phyloP scores from a whole-genome alignment of 768 basidiomycete species.

The Kondoa subrosea region DNA sequence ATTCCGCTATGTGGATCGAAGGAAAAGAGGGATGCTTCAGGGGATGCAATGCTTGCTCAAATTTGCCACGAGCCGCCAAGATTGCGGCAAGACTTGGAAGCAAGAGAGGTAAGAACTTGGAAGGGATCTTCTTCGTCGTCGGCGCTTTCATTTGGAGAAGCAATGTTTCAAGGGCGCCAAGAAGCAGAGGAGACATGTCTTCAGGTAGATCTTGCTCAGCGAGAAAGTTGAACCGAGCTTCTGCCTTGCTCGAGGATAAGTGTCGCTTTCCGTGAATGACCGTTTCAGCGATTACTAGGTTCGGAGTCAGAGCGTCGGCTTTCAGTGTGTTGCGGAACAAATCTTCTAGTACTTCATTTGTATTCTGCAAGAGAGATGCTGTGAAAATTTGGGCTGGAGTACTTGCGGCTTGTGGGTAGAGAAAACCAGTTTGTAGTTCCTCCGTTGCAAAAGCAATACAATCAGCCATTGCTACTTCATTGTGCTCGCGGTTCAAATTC shows the following conservation, averaged over 20 bases:
- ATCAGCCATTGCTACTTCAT: not conserved
- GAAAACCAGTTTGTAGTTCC: not conserved
- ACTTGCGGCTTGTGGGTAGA: not conserved
- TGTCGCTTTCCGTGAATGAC: not conserved
- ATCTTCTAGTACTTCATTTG: not conserved
- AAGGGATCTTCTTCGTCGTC: too few relatives aligned
- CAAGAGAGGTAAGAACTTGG: too few relatives aligned
- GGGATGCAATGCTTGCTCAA: too few relatives aligned
- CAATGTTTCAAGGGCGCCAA: too few relatives aligned
- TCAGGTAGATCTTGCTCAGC: too few relatives aligned
- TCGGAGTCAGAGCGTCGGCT: not conserved
- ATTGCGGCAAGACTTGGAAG: too few relatives aligned
- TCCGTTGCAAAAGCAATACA: not conserved
- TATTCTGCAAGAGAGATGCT: not conserved
- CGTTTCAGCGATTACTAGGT: not conserved
- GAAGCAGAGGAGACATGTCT: too few relatives aligned
- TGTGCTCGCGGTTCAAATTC: not conserved
- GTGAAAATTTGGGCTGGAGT: not conserved
- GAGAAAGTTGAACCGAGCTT: not conserved
- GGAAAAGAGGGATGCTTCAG: too few relatives aligned
- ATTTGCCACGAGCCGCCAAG: too few relatives aligned
- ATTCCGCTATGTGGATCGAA: too few relatives aligned
- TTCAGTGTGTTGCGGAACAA: not conserved
- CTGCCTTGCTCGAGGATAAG: not conserved
- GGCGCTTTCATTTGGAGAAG: too few relatives aligned